These are phyloP conservation scores for Paratinospora sagittata DNA, from an alignment of 164 flowering plant genomes.

Conservation along the genomic window DNA sequence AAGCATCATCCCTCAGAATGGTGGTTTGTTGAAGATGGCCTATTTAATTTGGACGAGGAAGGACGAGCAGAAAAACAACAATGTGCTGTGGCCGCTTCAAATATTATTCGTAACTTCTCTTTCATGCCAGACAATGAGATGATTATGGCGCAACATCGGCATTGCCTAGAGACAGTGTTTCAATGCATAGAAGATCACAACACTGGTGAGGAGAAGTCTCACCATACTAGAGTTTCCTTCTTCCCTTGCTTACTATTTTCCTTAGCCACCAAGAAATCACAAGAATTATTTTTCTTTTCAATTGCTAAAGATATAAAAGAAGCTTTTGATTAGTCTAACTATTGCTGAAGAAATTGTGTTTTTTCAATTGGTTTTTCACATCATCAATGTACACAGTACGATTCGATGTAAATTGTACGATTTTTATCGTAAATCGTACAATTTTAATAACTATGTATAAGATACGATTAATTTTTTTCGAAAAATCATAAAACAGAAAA, in stretches of 20 bases:
- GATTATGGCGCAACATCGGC: conserved; percentile 78
- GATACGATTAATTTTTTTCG: too few species aligned
- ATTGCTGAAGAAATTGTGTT: too few species aligned
- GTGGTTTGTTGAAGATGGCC: conserved; percentile 91
- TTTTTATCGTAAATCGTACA: too few species aligned
- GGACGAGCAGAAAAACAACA: conserved; percentile 86
- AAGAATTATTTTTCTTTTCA: background rate
- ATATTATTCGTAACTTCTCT: conserved; percentile 90
- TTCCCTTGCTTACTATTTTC: background rate
- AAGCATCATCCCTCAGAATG: conserved; percentile 49
- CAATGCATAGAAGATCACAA: conserved; percentile 73
- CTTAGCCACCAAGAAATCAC: background rate
- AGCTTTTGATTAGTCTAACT: background rate
- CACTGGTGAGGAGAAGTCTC: conserved; percentile 34
- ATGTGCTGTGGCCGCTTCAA: conserved; percentile 96
- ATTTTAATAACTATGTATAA: too few species aligned
- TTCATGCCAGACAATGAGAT: conserved; percentile 92
- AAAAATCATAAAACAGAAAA: too few species aligned
- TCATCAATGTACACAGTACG: too few species aligned
- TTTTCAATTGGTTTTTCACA: too few species aligned
- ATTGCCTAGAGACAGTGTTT: conserved; percentile 77
- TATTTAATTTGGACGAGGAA: conserved; percentile 92
- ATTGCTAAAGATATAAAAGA: background rate
- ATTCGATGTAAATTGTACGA: too few species aligned
- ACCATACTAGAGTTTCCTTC: background rate